Conservation (phyloP, 1,139 yeast species). For the Pichia cactophila region DNA sequence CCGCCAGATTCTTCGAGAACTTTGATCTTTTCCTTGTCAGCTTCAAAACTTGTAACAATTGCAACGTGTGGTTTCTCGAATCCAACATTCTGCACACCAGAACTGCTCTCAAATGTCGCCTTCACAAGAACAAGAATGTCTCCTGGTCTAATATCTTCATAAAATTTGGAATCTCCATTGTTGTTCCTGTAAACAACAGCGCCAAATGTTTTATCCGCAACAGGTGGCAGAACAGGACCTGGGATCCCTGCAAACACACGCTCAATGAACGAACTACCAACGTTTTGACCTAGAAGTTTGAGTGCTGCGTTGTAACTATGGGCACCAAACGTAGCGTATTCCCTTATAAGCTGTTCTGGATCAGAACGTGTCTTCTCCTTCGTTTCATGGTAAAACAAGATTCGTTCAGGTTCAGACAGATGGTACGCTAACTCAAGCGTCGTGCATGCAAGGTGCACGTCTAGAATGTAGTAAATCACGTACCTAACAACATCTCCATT, state of each 20-base stretch:
- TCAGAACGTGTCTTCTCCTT: constrained; percentile 38
- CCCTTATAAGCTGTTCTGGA: constrained; percentile 43
- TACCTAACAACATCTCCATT: constrained; percentile 43
- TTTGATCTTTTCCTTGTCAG: constrained; percentile 64
- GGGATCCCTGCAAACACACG: constrained; percentile 29
- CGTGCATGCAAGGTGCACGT: constrained; percentile 66
- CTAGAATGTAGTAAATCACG: constrained; percentile 66
- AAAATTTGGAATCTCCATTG: constrained; percentile 49
- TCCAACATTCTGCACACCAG: constrained; percentile 43
- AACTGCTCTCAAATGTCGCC: constrained; percentile 52
- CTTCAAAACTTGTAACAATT: constrained; percentile 66
- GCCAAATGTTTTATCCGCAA: constrained; percentile 68
- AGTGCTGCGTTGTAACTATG: constrained; percentile 38
- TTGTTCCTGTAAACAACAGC: constrained; percentile 58
- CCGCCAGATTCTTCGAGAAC: constrained; percentile 56
- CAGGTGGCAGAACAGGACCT: constrained; percentile 42
- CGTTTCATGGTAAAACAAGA: constrained; percentile 42
- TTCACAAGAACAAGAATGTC: constrained; percentile 71
- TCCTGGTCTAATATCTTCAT: constrained; percentile 70
- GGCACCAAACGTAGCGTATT: constrained; percentile 41
- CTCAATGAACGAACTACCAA: constrained; percentile 23
- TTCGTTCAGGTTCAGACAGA: constrained; percentile 44
- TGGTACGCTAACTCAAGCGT: constrained; percentile 50
- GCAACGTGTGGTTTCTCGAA: constrained; percentile 34
- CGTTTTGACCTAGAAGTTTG: constrained; percentile 33